A percentile compares a stretch with the other conserved stretches of the same genome.
Evolutionary conservation across 306 rosid species (phyloP).

Genomic region (Cyclanthera cordifolia): DNA sequence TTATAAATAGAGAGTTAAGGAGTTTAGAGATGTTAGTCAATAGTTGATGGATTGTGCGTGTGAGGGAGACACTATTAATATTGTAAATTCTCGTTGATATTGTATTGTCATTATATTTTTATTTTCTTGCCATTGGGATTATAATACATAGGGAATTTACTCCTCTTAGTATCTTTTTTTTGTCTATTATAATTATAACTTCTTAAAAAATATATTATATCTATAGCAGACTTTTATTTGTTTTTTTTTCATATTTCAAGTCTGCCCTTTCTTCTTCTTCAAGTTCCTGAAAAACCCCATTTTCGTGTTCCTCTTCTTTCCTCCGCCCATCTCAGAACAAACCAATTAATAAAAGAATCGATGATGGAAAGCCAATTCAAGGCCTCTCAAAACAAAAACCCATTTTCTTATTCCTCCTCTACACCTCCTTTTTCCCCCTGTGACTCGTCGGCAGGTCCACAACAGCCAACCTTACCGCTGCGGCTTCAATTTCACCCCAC

Average conservation of each 20-base stretch:
- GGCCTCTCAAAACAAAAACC: no score
- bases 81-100: background rate
- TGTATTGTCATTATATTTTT: no score
- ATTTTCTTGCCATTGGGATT: background rate
- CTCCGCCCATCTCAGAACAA: background rate
- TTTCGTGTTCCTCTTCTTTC: background rate
- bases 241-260: no score
- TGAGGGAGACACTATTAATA: background rate
- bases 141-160: no score
- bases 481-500: conserved; percentile 70
- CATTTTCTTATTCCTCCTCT: background rate
- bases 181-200: no score
- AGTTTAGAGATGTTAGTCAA: background rate
- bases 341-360: background rate
- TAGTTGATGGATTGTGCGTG: background rate
- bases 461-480: conserved; percentile 48
- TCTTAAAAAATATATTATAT: no score
- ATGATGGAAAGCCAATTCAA: background rate
- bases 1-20: background rate
- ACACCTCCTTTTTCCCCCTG: no score
- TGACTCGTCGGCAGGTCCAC: conserved; percentile 57
- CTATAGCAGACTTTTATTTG: no score
- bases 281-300: background rate
- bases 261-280: no score
- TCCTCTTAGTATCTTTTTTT: no score